phyloP scores from a whole-genome alignment of 306 rosid species.

The Citrullus mucosospermus region DNA sequence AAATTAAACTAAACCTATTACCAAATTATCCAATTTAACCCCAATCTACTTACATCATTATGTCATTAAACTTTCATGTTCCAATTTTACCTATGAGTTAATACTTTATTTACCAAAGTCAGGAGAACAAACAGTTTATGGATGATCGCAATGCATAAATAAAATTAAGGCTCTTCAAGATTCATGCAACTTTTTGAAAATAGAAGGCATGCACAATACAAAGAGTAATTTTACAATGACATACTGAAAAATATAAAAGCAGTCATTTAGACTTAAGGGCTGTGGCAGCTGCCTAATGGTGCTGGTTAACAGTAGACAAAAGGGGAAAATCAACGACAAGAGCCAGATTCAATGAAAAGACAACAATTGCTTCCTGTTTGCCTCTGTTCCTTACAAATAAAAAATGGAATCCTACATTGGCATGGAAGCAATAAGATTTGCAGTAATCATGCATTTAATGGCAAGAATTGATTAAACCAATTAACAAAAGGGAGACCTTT shows the following conservation, averaged over 20 bases:
- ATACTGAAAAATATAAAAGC: neutral
- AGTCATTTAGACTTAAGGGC: neutral
- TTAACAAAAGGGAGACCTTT: conserved; percentile 16
- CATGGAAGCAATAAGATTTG: neutral
- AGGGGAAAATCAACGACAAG: neutral
- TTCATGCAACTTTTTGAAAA: neutral
- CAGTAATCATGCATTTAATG: neutral
- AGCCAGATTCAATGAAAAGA: neutral
- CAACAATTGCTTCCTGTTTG: neutral
- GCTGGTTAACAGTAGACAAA: neutral
- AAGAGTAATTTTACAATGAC: neutral
- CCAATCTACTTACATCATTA: neutral
- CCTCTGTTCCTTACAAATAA: neutral
- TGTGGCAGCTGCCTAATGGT: neutral
- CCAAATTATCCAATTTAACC: no score
- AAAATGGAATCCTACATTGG: neutral
- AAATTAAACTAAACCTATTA: no score
- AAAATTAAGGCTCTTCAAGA: neutral
- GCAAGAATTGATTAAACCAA: conserved; percentile 10
- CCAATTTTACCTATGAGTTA: neutral
- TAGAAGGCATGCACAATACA: neutral
- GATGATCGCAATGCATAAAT: neutral
- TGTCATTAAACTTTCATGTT: neutral
- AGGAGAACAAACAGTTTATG: neutral
- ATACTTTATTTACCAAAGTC: neutral